Conservation (phyloP, 108 stramenopile species). For the Fistulifera solaris region DNA sequence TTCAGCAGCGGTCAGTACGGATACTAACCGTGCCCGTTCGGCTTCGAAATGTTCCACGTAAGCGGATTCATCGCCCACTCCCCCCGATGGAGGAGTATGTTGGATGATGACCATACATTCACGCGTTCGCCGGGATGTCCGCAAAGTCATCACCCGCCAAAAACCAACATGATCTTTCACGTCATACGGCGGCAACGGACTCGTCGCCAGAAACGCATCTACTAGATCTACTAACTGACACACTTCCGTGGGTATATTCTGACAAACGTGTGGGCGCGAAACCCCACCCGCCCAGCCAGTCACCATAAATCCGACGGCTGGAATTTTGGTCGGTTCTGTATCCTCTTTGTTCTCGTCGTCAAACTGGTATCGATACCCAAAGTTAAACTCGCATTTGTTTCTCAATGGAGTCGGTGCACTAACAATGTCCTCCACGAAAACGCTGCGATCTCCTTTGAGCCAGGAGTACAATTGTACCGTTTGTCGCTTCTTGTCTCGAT, state of each 20-base stretch:
- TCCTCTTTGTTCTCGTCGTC: constrained; percentile 10
- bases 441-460: constrained; percentile 33
- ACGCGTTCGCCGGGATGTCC: constrained; percentile 47
- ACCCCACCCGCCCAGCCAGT: constrained; percentile 66
- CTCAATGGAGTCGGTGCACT: constrained; percentile 52
- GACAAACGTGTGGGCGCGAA: constrained; percentile 54
- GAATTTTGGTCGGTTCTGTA: background rate
- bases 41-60: constrained; percentile 32
- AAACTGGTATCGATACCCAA: constrained; percentile 37
- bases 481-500: constrained; percentile 25
- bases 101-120: constrained; percentile 64
- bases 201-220: constrained; percentile 40
- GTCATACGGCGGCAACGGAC: constrained; percentile 60
- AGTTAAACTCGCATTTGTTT: constrained; percentile 89
- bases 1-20: constrained; percentile 25
- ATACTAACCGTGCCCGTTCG: constrained; percentile 46
- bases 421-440: constrained; percentile 36
- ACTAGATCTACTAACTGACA: constrained; percentile 54
- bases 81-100: constrained; percentile 55
- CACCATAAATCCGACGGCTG: constrained; percentile 68
- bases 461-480: constrained; percentile 30
- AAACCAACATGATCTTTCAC: constrained; percentile 49
- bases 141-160: constrained; percentile 66
- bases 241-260: constrained; percentile 67
- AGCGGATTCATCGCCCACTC: constrained; percentile 34